A percentile compares a stretch with the other conserved stretches of the same genome.
These are phyloP conservation scores for Pythium aquatile DNA, from an alignment of 352 stramenopile species.

Conservation along the genomic window DNA sequence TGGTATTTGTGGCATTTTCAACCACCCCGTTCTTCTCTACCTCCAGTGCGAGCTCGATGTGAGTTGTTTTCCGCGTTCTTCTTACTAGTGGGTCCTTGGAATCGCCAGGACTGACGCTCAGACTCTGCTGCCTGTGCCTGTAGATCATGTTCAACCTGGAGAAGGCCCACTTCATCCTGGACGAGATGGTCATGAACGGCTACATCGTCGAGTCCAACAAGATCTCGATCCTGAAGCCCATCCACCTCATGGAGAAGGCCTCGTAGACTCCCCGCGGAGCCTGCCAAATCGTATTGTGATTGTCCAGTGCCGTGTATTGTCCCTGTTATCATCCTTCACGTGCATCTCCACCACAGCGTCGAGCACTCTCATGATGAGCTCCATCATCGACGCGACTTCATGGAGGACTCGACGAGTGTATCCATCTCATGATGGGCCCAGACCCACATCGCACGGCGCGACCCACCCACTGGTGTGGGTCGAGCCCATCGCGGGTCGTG, in stretches of 20 bases:
- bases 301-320: background rate
- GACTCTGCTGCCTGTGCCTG: background rate
- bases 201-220: slow-evolving; percentile 99
- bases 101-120: too few relatives aligned
- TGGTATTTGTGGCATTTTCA: too few relatives aligned
- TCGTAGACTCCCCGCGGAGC: slow-evolving; percentile 42
- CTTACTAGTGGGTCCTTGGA: too few relatives aligned
- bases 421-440: slow-evolving; percentile 8
- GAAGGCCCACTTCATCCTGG: slow-evolving; percentile 89
- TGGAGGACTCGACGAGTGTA: slow-evolving; percentile 5
- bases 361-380: background rate
- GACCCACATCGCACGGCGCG: slow-evolving; percentile 9
- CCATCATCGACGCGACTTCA: background rate
- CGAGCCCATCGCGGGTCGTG: background rate
- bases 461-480: slow-evolving; percentile 14
- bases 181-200: slow-evolving; percentile 99
- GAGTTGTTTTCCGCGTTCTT: slow-evolving; percentile 23
- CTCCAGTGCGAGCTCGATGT: slow-evolving; percentile 82
- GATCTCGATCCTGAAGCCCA: slow-evolving; percentile 97
- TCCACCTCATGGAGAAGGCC: slow-evolving; percentile 98
- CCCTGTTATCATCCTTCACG: background rate
- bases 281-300: slow-evolving; percentile 3
- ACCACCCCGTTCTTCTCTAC: too few relatives aligned
- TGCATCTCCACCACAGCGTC: background rate
- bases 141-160: slow-evolving; percentile 93